Evolutionary conservation across 1,284 basidiomycete species (phyloP).

Genomic region (Cryptococcus hybrid): DNA sequence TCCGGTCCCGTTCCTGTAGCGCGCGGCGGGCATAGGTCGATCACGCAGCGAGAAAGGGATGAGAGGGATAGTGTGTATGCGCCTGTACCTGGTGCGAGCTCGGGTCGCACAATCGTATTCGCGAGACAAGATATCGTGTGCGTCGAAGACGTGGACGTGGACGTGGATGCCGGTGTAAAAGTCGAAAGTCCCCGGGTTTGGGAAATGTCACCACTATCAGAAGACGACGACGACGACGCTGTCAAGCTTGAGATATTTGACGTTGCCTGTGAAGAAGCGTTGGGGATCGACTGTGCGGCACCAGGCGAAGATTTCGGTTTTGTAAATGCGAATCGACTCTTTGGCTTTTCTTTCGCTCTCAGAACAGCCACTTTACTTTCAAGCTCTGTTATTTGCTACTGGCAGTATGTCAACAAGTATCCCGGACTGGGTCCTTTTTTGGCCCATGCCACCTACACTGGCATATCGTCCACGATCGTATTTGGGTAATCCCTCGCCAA

Average conservation of each 20-base stretch:
- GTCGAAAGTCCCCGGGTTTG: slow-evolving; percentile 18
- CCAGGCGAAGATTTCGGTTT: slow-evolving; percentile 24
- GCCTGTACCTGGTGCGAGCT: background rate
- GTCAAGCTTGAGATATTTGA: background rate
- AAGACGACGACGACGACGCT: background rate
- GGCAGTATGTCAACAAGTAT: too few relatives aligned
- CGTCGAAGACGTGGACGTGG: slow-evolving; percentile 17
- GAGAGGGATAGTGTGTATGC: slow-evolving; percentile 31
- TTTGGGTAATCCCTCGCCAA: slow-evolving; percentile 4
- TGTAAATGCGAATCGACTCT: slow-evolving; percentile 68
- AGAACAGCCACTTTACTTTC: slow-evolving; percentile 59
- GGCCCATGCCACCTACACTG: slow-evolving; percentile 1
- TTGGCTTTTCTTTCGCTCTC: slow-evolving; percentile 53
- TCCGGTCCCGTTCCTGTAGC: too few relatives aligned
- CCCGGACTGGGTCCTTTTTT: too few relatives aligned
- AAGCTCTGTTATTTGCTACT: slow-evolving; percentile 61
- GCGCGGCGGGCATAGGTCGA: slow-evolving; percentile 57
- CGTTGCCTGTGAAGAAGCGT: background rate
- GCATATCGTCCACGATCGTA: slow-evolving; percentile 15
- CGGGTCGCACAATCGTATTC: background rate
- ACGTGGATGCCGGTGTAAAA: slow-evolving; percentile 2
- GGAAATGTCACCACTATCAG: background rate
- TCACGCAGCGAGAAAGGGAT: slow-evolving; percentile 56
- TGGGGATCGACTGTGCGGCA: background rate
- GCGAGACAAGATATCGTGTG: slow-evolving; percentile 59